A percentile compares a stretch with the other conserved stretches of the same genome.
Conservation (phyloP, 805 yeast species). For the Candida nonsorbophila region DNA sequence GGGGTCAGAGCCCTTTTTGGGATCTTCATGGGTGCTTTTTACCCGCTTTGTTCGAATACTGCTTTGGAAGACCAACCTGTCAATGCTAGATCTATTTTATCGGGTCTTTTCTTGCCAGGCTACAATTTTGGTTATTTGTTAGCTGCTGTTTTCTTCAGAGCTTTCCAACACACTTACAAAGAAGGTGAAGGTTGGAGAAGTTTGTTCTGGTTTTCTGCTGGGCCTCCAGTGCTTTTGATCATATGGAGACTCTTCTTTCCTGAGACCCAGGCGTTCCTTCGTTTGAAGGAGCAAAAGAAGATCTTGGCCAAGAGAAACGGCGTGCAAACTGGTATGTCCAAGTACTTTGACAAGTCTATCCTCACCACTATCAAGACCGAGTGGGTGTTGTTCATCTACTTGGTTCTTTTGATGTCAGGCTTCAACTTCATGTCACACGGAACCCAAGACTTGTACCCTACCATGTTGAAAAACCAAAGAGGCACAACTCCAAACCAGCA, state of each 20-base stretch:
- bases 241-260: conserved; percentile 54
- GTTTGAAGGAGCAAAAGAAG: conserved; percentile 13
- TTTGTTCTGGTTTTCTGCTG: conserved; percentile 70
- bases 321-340: not conserved
- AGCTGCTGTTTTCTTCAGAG: conserved; percentile 62
- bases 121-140: conserved; percentile 65
- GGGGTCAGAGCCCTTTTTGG: conserved; percentile 65
- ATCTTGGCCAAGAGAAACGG: no score
- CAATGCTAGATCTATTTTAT: conserved; percentile 53
- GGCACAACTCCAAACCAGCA: conserved; percentile 38
- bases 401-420: conserved; percentile 50
- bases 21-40: conserved; percentile 67
- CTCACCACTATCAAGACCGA: conserved; percentile 29
- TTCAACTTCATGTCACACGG: conserved; percentile 73
- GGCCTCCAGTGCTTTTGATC: conserved; percentile 55
- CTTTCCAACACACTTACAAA: conserved; percentile 36
- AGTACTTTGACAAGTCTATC: conserved; percentile 7
- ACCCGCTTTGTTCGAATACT: conserved; percentile 60
- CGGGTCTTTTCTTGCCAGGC: conserved; percentile 50
- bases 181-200: conserved; percentile 61
- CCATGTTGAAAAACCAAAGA: conserved; percentile 52
- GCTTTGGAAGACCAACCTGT: conserved; percentile 63
- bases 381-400: conserved; percentile 29
- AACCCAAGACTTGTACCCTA: conserved; percentile 69
- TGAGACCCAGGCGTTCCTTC: conserved; percentile 51